Percentiles rank a stretch among this genome's conserved stretches.
Conservation (phyloP, 139 green algal genomes). For the Tetradesmus obliquus region DNA sequence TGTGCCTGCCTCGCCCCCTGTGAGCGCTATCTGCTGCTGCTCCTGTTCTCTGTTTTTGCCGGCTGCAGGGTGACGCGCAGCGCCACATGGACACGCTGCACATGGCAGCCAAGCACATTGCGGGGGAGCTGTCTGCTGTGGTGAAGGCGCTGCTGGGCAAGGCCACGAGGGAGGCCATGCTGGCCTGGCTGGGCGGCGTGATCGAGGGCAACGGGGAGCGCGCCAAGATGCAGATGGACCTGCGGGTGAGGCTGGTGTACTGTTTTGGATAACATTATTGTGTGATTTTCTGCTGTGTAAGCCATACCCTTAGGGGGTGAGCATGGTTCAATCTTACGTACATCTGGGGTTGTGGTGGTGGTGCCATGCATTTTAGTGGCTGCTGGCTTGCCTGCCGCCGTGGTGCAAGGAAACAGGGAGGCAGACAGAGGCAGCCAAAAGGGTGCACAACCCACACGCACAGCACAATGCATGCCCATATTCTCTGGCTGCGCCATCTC, state of each 20-base stretch:
- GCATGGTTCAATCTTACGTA: neutral
- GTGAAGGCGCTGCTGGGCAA: constrained; percentile 80
- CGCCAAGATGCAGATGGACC: constrained; percentile 78
- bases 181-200: constrained; percentile 81
- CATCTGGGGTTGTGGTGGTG: neutral
- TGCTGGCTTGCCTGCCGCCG: neutral
- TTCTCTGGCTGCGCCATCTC: too few species aligned
- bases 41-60: neutral
- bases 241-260: neutral
- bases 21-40: neutral
- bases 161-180: constrained; percentile 72
- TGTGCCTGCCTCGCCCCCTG: neutral
- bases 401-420: too few species aligned
- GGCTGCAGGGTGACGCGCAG: constrained; percentile 51
- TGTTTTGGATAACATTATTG: too few species aligned
- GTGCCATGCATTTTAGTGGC: neutral
- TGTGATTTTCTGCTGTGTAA: too few species aligned
- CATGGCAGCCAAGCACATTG: constrained; percentile 59
- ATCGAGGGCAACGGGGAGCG: constrained; percentile 87
- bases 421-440: too few species aligned
- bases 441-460: too few species aligned
- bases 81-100: constrained; percentile 68
- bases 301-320: too few species aligned
- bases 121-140: constrained; percentile 61
- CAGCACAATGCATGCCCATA: too few species aligned